Conservation (phyloP, 805 yeast genomes). For the Ogataea methylovora region DNA sequence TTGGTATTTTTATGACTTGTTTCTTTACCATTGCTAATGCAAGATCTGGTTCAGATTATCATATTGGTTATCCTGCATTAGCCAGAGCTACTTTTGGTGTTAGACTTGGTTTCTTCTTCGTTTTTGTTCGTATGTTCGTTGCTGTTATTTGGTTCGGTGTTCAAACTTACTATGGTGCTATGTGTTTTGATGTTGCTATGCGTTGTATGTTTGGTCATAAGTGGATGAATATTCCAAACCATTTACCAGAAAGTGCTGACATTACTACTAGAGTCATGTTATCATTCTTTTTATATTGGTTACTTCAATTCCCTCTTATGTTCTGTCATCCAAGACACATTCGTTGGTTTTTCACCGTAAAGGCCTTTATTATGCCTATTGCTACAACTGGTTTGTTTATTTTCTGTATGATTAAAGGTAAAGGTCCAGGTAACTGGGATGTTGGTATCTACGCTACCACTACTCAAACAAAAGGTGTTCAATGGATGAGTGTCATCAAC, state of each 20-base stretch:
- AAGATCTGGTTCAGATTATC: conserved; percentile 17
- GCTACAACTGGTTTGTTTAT: conserved; percentile 14
- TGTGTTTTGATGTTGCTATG: conserved; percentile 25
- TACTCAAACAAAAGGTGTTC: conserved; percentile 7
- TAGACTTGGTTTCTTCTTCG: conserved; percentile 25
- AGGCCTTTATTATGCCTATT: conserved; percentile 13
- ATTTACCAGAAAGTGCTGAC: conserved; percentile 11
- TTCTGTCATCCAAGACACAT: conserved; percentile 12
- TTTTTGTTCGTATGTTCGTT: conserved; percentile 27
- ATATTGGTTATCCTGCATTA: conserved; percentile 30
- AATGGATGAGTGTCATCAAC: conserved; percentile 14
- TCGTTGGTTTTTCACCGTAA: conserved; percentile 12
- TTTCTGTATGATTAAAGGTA: conserved; percentile 13
- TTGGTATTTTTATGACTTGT: conserved; percentile 8
- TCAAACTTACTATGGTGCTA: conserved; percentile 29
- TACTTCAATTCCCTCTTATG: conserved; percentile 13
- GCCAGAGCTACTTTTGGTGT: conserved; percentile 31
- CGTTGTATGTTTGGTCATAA: conserved; percentile 14
- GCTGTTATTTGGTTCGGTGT: conserved; percentile 34
- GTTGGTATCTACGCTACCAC: conserved; percentile 5
- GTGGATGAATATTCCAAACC: conserved; percentile 13
- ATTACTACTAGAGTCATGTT: conserved; percentile 11
- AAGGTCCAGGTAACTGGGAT: conserved; percentile 11
- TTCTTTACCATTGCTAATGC: conserved; percentile 12
- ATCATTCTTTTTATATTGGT: conserved; percentile 14